These are phyloP conservation scores for Coemansia javaensis DNA, from an alignment of 192 early-diverging fungal genomes.

Conservation along the genomic window DNA sequence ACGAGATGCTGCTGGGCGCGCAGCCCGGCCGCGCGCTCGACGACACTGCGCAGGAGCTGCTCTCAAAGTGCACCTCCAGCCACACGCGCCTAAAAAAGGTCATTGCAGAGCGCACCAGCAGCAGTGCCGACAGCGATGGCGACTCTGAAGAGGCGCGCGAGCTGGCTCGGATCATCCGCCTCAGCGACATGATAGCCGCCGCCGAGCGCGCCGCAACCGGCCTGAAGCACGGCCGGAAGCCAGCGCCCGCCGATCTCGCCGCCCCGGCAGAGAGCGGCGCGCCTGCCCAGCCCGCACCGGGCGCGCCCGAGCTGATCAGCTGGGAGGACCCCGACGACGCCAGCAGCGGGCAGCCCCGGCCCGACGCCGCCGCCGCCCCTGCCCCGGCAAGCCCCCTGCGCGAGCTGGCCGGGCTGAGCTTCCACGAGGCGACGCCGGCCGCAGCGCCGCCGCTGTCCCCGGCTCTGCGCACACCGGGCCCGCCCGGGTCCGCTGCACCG, in stretches of 20 bases:
- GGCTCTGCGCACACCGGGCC: conserved; percentile 12
- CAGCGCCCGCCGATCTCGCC: conserved; percentile 6
- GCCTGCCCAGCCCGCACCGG: not conserved
- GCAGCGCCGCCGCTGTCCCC: conserved; percentile 1
- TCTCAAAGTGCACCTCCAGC: conserved; percentile 32
- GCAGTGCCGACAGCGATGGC: not conserved
- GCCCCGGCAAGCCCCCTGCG: conserved; percentile 16
- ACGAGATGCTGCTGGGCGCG: conserved; percentile 74
- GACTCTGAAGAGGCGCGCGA: conserved; percentile 18
- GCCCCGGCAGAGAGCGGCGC: not conserved
- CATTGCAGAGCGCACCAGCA: conserved; percentile 24
- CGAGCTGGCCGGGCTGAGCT: conserved; percentile 37
- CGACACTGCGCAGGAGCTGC: conserved; percentile 30
- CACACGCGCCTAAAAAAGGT: conserved; percentile 35
- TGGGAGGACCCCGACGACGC: conserved; percentile 19
- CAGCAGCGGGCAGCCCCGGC: not conserved
- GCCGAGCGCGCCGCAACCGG: conserved; percentile 30
- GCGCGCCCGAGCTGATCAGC: conserved; percentile 18
- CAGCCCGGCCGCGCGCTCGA: conserved; percentile 54
- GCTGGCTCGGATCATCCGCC: conserved; percentile 27
- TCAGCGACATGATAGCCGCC: conserved; percentile 41
- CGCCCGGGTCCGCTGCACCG: conserved; percentile 16
- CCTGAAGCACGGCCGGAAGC: conserved; percentile 24
- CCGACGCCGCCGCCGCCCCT: not conserved
- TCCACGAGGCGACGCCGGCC: conserved; percentile 1